phyloP scores from a whole-genome alignment of 768 basidiomycete species.

The Rhizopogon rudus region DNA sequence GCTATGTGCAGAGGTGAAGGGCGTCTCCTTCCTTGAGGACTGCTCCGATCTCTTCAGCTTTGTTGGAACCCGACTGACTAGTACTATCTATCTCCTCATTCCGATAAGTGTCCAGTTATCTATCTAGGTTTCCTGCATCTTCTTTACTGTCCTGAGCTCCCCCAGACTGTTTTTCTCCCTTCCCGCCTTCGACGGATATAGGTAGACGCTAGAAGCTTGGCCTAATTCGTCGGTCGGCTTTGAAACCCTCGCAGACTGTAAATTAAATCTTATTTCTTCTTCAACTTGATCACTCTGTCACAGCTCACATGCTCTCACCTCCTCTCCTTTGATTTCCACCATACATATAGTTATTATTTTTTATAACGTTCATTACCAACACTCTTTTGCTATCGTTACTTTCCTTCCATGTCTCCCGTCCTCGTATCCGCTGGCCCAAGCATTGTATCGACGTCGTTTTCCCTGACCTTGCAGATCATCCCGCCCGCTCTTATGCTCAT shows the following conservation, averaged over 20 bases:
- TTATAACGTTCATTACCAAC: neutral
- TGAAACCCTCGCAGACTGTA: neutral
- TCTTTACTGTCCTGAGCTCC: neutral
- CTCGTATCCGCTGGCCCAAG: neutral
- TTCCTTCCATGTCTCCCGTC: neutral
- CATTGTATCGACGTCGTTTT: neutral
- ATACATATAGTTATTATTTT: neutral
- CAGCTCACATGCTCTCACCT: neutral
- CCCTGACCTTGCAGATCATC: slow-evolving; percentile 5
- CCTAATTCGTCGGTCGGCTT: too few relatives aligned
- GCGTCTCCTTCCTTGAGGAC: too few relatives aligned
- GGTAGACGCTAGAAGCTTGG: neutral
- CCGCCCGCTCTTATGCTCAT: slow-evolving; percentile 20
- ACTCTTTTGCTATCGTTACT: neutral
- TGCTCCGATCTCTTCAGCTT: too few relatives aligned
- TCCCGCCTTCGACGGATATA: neutral
- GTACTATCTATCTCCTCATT: too few relatives aligned
- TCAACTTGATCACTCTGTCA: neutral
- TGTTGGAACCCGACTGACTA: too few relatives aligned
- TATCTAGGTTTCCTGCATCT: neutral
- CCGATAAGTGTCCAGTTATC: neutral
- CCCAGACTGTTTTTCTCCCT: neutral
- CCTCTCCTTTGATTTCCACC: neutral
- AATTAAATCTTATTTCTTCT: slow-evolving; percentile 2
- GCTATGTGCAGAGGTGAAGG: too few relatives aligned